phyloP scores from a whole-genome alignment of 805 yeast species.

The Yarrowia sp. region DNA sequence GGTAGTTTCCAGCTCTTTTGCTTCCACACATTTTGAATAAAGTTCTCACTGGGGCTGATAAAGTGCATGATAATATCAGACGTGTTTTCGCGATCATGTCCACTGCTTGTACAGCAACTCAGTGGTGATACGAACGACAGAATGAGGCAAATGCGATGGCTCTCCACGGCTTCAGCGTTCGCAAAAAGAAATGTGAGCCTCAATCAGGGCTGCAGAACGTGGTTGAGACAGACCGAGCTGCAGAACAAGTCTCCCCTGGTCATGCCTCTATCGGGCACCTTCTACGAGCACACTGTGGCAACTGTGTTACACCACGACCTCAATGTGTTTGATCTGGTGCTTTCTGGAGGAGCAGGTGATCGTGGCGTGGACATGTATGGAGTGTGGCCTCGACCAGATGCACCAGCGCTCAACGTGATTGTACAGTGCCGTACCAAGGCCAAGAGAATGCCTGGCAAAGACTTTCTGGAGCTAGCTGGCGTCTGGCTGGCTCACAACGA shows the following conservation, averaged over 20 bases:
- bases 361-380: constrained; percentile 18
- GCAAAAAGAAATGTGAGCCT: background rate
- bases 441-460: constrained; percentile 14
- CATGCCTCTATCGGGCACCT: constrained; percentile 4
- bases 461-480: constrained; percentile 10
- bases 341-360: constrained; percentile 17
- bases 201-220: background rate
- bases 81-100: background rate
- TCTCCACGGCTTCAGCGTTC: background rate
- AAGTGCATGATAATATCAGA: background rate
- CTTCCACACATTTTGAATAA: background rate
- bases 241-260: constrained; percentile 8
- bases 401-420: background rate
- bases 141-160: background rate
- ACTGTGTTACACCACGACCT: constrained; percentile 7
- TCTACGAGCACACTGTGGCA: constrained; percentile 20
- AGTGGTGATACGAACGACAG: background rate
- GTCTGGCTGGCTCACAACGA: constrained; percentile 13
- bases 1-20: no score
- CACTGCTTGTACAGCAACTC: background rate
- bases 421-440: constrained; percentile 14
- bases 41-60: background rate
- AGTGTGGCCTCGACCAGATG: background rate
- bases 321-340: background rate
- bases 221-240: background rate